Base-by-base conservation (phyloP, 2,329 filamentous ascomycete genomes). In the Aspergillus ruber region DNA sequence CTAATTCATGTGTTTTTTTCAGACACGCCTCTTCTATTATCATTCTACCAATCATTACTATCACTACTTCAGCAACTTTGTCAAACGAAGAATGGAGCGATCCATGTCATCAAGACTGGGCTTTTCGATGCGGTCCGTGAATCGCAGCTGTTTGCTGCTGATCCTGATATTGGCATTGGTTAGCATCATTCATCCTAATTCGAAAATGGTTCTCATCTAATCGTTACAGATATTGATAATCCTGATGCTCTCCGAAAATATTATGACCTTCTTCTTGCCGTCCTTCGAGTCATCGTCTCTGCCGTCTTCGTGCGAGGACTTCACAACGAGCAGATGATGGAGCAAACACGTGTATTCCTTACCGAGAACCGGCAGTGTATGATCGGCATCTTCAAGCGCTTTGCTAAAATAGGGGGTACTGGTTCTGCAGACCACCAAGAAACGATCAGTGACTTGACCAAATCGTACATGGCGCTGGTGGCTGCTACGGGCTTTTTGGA, bases 151-250 rank as follows among this genome's bases (percentile, higher is more conserved):
- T 98, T 97, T 66, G 77, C 83, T 7, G 86, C 87, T 10, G 93
- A 98, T 65, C 93, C 93, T 0, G 93, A 98, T 66, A 82, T 98
- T 46, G 90, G 94, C 50, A 82, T 90, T 49, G 79, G 79, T 79
- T 63, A 59, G 69, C 58, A 50, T 12, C 17, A 10, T 18, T 6
- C 36, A 38, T 29, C 44, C 27, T 46, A 39, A 29, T 33, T 43
- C 13, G 18, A 13, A 20, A 15, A 35, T 27, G 6, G 9, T 23
- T 8, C 9, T 38, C 41, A 52, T 38, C 57, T 65, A 51, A 64
- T 46, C 9, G 33, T 10, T 6, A 13, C 51, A 75, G 82, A 88
- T 56, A 79, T 84, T 47, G 78, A 83, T 46, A 84, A 89, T 57
- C 74, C 81, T 3, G 76, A 79, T 49, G 85, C 88, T 3, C 77